These are phyloP conservation scores for Fomes fomentarius DNA, from an alignment of 1,284 basidiomycete species.

Conservation along the genomic window DNA sequence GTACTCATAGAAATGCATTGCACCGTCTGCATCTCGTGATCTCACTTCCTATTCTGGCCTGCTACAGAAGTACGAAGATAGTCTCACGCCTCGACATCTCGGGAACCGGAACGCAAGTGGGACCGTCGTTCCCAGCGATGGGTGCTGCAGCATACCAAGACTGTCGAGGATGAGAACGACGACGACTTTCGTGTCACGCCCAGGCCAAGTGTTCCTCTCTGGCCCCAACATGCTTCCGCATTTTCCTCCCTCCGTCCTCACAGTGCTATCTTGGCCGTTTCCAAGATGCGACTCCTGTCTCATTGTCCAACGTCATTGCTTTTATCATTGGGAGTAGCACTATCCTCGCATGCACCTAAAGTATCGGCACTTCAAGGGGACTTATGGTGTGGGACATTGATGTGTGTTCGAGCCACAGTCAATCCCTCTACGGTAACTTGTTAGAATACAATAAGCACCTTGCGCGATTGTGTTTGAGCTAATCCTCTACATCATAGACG, in stretches of 20 bases:
- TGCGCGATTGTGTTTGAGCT: too few relatives aligned
- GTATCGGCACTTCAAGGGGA: slow-evolving; percentile 40
- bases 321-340: slow-evolving; percentile 3
- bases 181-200: neutral
- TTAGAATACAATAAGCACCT: too few relatives aligned
- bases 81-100: slow-evolving; percentile 15
- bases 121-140: slow-evolving; percentile 13
- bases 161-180: slow-evolving; percentile 12
- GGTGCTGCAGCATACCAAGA: neutral
- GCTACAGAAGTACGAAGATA: neutral
- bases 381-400: slow-evolving; percentile 43
- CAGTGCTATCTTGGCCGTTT: too few relatives aligned
- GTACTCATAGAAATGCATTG: slow-evolving; percentile 21
- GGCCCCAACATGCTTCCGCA: neutral
- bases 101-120: neutral
- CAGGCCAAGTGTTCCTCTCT: neutral
- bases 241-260: slow-evolving; percentile 2
- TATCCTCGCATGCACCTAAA: slow-evolving; percentile 6
- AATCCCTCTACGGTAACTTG: slow-evolving; percentile 47
- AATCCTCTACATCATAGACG: slow-evolving; percentile 38
- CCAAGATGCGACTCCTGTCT: too few relatives aligned
- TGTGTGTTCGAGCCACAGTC: slow-evolving; percentile 52
- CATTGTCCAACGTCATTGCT: slow-evolving; percentile 16
- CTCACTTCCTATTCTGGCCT: slow-evolving; percentile 8
- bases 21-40: slow-evolving; percentile 10